A percentile compares a stretch with the other conserved stretches of the same genome.
phyloP scores from a whole-genome alignment of 257 asterid genomes.

The Agastache rugosa region DNA sequence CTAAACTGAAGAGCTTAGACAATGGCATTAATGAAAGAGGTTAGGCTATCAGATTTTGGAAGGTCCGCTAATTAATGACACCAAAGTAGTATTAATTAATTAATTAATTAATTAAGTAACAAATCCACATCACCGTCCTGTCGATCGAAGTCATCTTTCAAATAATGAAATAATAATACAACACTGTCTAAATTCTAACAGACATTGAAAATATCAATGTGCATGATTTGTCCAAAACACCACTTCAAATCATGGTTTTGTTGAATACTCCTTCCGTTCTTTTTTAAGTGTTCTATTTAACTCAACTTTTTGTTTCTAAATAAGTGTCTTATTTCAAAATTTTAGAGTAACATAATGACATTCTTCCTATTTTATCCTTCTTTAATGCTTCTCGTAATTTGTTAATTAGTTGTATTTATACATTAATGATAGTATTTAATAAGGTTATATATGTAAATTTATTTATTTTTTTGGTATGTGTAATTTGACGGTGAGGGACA shows the following conservation, averaged over 20 bases:
- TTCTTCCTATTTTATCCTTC: no score
- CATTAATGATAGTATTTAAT: no score
- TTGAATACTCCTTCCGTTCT: no score
- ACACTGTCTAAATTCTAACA: background rate
- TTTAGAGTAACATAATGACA: no score
- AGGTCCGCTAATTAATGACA: constrained; percentile 35
- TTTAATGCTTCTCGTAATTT: no score
- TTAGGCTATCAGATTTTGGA: constrained; percentile 22
- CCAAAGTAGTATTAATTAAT: background rate
- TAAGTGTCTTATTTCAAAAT: no score
- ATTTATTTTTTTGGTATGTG: no score
- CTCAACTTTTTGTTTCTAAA: no score
- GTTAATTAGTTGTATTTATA: no score
- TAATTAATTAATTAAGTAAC: background rate
- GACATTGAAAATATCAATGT: background rate
- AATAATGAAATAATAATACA: background rate
- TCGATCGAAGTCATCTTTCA: background rate
- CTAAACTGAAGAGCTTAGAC: background rate
- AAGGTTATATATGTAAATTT: no score
- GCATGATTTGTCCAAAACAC: background rate
- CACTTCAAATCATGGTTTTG: background rate
- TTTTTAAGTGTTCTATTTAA: no score
- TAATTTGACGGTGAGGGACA: no score
- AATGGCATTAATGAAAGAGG: constrained; percentile 26
- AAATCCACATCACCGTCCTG: background rate